A percentile compares a stretch with the other conserved stretches of the same genome.
These are phyloP conservation scores for Saccharomycopsis crataegensis DNA, from an alignment of 1,139 yeast species.

Conservation along the genomic window DNA sequence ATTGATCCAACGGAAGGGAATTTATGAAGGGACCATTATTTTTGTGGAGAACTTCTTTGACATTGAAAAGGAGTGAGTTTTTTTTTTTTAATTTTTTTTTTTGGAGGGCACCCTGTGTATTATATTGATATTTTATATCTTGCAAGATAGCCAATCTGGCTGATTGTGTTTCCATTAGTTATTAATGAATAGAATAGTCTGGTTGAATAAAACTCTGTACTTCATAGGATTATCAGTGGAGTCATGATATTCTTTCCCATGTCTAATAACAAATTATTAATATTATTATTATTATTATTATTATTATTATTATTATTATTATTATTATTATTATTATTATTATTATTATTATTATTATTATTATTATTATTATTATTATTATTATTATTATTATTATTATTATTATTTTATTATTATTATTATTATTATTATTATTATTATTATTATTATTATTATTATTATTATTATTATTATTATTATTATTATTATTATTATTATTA, in stretches of 20 bases:
- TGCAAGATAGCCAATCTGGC: too few relatives aligned
- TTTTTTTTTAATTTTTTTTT: too few relatives aligned
- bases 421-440: neutral
- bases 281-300: neutral
- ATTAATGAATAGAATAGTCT: too few relatives aligned
- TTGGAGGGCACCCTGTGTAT: too few relatives aligned
- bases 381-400: neutral
- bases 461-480: neutral
- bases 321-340: neutral
- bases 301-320: neutral
- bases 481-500: neutral
- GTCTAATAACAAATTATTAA: neutral
- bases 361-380: neutral
- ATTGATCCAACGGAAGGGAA: constrained; percentile 5
- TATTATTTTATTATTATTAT: neutral
- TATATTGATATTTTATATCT: too few relatives aligned
- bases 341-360: neutral
- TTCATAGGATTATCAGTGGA: too few relatives aligned
- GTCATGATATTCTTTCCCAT: too few relatives aligned
- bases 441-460: neutral
- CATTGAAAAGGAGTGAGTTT: too few relatives aligned
- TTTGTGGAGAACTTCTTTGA: constrained; percentile 5
- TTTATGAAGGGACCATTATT: constrained; percentile 1
- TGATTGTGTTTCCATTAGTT: too few relatives aligned
- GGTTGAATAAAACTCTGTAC: too few relatives aligned